Base-by-base conservation (phyloP, 805 yeast genomes). In the Lachancea thermotolerans region DNA sequence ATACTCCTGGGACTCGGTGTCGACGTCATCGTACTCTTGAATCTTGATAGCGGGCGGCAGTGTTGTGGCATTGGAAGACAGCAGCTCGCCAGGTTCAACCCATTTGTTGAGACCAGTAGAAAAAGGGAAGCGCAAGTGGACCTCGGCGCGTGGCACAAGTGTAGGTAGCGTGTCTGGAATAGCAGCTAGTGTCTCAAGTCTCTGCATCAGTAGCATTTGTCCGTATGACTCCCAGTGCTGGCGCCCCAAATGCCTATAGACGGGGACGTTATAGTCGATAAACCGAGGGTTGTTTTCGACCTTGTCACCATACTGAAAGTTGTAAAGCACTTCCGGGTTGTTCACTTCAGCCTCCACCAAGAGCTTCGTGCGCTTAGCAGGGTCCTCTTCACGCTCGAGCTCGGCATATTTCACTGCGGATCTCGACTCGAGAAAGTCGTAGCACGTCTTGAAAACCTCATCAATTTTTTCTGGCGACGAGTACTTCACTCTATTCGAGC, bases 91-190 rank as follows among this genome's bases (percentile, higher is more conserved):
- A 12, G 97, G 96, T 49, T 77, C 83, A 39, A 89, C 65, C 85
- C 85, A 81, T 51, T 73, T 78, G 53, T 75, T 74, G 35, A 83
- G 74, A 47, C 75, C 73, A 4, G 78, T 70, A 50, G 79, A 79
- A 58, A 81, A 85, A 4, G 89, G 82, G 60, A 90, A 90, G 66
- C 79, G 80, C 37, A 93, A 58, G 37, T 77, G 72, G 5, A 91
- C 85, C 42, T 85, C 88, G 14, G 78, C 91, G 50, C 73, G 68
- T 15, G 98, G 98, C 9, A 76, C 81, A 46, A 93, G 66, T 2
- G 97, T 89, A 25, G 97, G 93, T 64, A 93, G 62, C 2, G 98
- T 90, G 62, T 93, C 99, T 12, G 99, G 99, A 48, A 93, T 85
- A 36, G 87, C 87, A 36, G 75, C 76, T 54, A 88, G 69, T 46